Evolutionary conservation across 768 basidiomycete genomes (phyloP).

Genomic region (Russula griseocarnosa): DNA sequence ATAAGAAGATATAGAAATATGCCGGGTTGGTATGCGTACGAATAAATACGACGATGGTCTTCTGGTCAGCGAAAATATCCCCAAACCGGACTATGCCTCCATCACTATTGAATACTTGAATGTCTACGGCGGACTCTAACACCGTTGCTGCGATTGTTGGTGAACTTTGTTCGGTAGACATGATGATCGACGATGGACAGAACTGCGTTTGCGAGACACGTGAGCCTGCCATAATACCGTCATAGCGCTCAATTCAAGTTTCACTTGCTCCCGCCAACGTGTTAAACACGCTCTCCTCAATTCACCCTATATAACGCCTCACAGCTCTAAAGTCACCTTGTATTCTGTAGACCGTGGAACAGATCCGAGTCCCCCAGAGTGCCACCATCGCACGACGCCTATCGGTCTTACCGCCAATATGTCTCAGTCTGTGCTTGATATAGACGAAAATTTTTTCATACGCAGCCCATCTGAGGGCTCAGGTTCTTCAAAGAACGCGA

Average conservation of each 20-base stretch:
- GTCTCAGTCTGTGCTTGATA: constrained; percentile 2
- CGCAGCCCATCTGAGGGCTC: constrained; percentile 14
- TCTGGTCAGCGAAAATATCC: constrained; percentile 20
- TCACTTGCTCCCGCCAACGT: too few relatives aligned
- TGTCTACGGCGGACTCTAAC: constrained; percentile 8
- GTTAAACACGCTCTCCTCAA: too few relatives aligned
- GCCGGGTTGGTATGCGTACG: constrained; percentile 11
- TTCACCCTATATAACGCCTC: not conserved
- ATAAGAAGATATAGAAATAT: not conserved
- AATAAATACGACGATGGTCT: constrained; percentile 22
- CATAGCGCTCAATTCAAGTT: too few relatives aligned
- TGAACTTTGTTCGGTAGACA: constrained; percentile 15
- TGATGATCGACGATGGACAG: not conserved
- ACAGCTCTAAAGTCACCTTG: not conserved
- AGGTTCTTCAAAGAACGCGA: not conserved
- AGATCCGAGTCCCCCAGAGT: not conserved
- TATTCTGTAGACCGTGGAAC: not conserved
- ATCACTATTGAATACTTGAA: constrained; percentile 14
- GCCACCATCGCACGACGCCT: not conserved
- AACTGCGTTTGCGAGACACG: not conserved
- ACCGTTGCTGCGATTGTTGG: constrained; percentile 11
- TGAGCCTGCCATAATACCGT: not conserved
- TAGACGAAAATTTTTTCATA: not conserved
- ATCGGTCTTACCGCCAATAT: not conserved
- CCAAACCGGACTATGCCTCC: constrained; percentile 22